Evolutionary conservation across 805 yeast genomes (phyloP).

Genomic region (Metschnikowia baotianmanensis): DNA sequence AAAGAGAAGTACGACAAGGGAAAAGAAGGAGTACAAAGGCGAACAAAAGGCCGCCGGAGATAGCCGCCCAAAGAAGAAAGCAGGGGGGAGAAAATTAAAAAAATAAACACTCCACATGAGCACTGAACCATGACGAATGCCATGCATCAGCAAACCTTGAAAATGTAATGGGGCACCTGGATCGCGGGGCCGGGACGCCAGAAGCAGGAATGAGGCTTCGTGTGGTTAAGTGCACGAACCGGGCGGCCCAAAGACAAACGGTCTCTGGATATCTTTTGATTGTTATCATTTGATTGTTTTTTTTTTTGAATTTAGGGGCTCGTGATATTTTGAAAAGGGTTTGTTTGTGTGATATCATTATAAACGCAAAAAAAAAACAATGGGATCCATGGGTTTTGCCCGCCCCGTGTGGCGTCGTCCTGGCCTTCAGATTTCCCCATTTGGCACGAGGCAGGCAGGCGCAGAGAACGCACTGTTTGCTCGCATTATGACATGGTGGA

Average conservation of each 20-base stretch:
- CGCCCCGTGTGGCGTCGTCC: too few species aligned
- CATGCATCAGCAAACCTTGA: constrained; percentile 7
- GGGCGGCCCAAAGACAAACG: too few species aligned
- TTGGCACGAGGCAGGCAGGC: not conserved
- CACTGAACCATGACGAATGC: constrained; percentile 1
- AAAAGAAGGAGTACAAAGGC: not conserved
- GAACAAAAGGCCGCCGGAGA: too few species aligned
- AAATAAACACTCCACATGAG: not conserved
- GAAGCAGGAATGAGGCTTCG: constrained; percentile 2
- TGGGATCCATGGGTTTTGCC: not conserved
- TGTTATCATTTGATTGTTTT: too few species aligned
- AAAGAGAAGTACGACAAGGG: not conserved
- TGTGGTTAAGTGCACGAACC: too few species aligned
- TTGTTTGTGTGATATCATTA: too few species aligned
- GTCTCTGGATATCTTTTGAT: too few species aligned
- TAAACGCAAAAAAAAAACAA: too few species aligned
- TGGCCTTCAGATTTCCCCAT: not conserved
- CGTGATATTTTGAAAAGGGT: too few species aligned
- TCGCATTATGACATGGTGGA: not conserved
- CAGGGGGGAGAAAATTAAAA: not conserved
- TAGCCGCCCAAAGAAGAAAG: not conserved
- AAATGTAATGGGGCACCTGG: not conserved
- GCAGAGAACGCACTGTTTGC: not conserved
- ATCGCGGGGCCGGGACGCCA: not conserved
- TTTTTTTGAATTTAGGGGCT: too few species aligned